Evolutionary conservation across 352 stramenopile genomes (phyloP), one percentile per base, ranked within the genome.

Genomic region (Globisporangium iwayamae): DNA sequence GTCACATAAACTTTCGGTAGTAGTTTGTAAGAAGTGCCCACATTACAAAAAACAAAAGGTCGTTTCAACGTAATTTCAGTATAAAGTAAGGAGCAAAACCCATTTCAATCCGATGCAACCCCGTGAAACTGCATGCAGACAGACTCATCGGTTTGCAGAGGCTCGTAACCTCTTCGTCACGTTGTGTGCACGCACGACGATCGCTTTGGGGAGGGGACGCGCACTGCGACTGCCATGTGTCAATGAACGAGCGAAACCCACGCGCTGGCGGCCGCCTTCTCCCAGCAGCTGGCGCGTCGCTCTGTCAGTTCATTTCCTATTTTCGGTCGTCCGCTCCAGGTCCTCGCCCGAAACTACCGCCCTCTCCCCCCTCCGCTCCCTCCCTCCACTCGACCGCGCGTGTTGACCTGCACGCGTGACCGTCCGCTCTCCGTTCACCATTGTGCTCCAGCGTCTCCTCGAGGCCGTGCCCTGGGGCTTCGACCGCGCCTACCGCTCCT

Each of bases 361-460:
- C 30, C 28, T n/a, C 43, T 45, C 58, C 4, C 18, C n/a, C 20
- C 16, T 43, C 34, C 28, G 6, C 43, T 18, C 34, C 28, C 2
- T n/a, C 13, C 32, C 10, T 18, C 32, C 32, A 9, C 25, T n/a
- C 60, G 60, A n/a, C 16, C 25, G 60, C 60, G 18, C 38, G 39
- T 38, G 30, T 48, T n/a, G 6, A 18, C 16, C 16, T 22, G 36
- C 51, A 20, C 52, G 38, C 34, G 45, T 28, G 28, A 38, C 41
- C 34, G 38, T 25, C 54, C 54, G 25, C 59, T 46, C 32, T 18
- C 30, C 32, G 3, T 47, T 41, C 46, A 67, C 54, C n/a, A 67
- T 67, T 34, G 62, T 63, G 45, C 62, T 67, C 46, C 52, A 71
- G 43, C 52, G 53, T 18, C 41, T 71, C 3, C 22, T 67, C 36